Percentiles rank a stretch among this genome's conserved stretches.
Conservation (phyloP, 192 early-diverging fungal species). For the Coemansia sp. region DNA sequence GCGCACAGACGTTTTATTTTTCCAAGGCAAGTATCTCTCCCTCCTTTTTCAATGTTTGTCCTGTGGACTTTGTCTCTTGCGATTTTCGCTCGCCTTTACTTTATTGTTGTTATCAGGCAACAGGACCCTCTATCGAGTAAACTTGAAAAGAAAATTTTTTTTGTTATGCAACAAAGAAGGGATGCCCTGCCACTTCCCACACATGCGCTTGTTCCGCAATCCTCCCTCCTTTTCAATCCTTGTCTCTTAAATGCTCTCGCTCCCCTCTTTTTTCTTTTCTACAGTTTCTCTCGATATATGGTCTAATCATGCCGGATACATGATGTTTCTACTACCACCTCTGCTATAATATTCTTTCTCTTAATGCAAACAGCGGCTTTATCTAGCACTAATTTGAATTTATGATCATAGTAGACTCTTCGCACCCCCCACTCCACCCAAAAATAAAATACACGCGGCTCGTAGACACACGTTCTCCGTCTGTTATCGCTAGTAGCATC, state of each 20-base stretch:
- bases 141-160: not conserved
- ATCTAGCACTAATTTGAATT: not conserved
- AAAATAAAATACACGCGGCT: not conserved
- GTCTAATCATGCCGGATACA: conserved; percentile 1
- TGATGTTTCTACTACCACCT: not conserved
- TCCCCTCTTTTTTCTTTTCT: not conserved
- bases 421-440: not conserved
- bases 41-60: not conserved
- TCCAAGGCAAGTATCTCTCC: not conserved
- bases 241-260: conserved; percentile 4
- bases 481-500: conserved; percentile 1
- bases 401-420: not conserved
- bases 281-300: not conserved
- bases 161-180: not conserved
- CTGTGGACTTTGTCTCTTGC: not conserved
- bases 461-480: not conserved
- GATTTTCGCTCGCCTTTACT: not conserved
- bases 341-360: not conserved
- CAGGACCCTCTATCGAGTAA: not conserved
- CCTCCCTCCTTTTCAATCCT: not conserved
- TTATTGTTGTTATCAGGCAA: not conserved
- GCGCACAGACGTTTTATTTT: conserved; percentile 6
- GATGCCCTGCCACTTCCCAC: not conserved
- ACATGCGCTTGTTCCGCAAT: too few relatives aligned
- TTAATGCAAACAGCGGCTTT: not conserved